Base-by-base conservation (phyloP, 345 rosid species). In the Melaleuca quinquenervia region DNA sequence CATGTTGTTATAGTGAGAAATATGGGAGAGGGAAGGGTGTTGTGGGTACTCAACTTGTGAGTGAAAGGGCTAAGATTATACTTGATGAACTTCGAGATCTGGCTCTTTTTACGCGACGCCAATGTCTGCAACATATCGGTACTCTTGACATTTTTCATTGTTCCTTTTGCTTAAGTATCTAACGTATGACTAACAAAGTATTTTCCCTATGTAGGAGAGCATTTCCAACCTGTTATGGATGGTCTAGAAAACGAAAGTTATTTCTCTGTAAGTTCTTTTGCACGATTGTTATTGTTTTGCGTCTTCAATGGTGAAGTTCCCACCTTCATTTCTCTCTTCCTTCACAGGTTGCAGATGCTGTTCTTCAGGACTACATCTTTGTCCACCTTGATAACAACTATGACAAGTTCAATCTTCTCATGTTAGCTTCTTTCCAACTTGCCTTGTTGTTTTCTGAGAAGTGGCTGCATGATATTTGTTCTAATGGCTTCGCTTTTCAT, bases 331-430 rank as follows among this genome's bases (percentile, higher is more conserved):
- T 50, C 82, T 58, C 87, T 56, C 48, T 84, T 87, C 82, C 53
- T 55, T 83, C 62, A 53, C 88, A 97, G 99, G 98, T 95, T 88
- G 98, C 95, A 18, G 93, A 93, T 82, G 91, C 96, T 56, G 92
- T 97, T 86, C 89, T 97, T 64, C 90, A 88, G 90, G 93, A 91
- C 85, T 96, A 90, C 88, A 86, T 96, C 84, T 93, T 95, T 91
- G 94, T 96, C 87, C 99, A 97, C 91, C 96, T 97, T 87, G 90
- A 85, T 88, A 91, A 93, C 85, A 92, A 94, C 89, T 84, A 97
- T 84, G 98, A 97, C 95, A 97, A 97, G 89, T 97, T 94, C 91
- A 96, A 94, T 92, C 90, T 97, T 85, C 96, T 97, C 86, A 94
- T 96, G 99, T 96, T 87, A 90, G 94, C 80, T 70, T 36, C 80